Evolutionary conservation across 257 asterid genomes (phyloP).

Genomic region (Forsythia viridissima): DNA sequence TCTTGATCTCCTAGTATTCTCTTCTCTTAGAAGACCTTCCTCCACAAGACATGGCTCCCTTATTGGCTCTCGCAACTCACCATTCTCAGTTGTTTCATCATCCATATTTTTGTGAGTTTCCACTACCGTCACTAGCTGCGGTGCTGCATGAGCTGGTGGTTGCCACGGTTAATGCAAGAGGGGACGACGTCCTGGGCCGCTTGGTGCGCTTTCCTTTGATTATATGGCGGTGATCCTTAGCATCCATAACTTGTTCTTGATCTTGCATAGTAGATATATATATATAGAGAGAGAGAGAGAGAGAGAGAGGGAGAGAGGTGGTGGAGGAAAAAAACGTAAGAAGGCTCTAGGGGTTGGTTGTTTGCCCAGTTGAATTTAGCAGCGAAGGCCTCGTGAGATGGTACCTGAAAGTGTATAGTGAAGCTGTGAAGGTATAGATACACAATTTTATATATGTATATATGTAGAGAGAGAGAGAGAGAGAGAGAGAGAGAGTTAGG

Average conservation of each 20-base stretch:
- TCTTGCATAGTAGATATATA: neutral
- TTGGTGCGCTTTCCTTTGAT: constrained; percentile 70
- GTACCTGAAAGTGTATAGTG: neutral
- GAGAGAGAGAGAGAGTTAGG: constrained; percentile 30
- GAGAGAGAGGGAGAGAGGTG: neutral
- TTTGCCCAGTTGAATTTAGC: no score
- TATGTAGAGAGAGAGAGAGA: neutral
- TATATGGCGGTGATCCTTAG: constrained; percentile 3
- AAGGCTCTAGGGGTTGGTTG: constrained; percentile 10
- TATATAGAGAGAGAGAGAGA: no score
- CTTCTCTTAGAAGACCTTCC: no score
- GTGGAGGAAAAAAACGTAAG: constrained; percentile 23
- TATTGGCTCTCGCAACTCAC: no score
- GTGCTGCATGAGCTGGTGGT: constrained; percentile 46
- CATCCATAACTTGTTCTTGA: constrained; percentile 21
- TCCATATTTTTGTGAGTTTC: no score
- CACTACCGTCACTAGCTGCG: constrained; percentile 18
- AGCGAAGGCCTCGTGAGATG: neutral
- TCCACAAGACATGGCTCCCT: no score
- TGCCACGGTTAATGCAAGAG: constrained; percentile 53
- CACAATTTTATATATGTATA: neutral
- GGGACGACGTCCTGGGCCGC: constrained; percentile 57
- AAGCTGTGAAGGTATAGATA: neutral
- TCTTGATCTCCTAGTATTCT: no score
- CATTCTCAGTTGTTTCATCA: no score